Evolutionary conservation across 164 flowering plant species (phyloP).

Genomic region (Tetracentron sinense): DNA sequence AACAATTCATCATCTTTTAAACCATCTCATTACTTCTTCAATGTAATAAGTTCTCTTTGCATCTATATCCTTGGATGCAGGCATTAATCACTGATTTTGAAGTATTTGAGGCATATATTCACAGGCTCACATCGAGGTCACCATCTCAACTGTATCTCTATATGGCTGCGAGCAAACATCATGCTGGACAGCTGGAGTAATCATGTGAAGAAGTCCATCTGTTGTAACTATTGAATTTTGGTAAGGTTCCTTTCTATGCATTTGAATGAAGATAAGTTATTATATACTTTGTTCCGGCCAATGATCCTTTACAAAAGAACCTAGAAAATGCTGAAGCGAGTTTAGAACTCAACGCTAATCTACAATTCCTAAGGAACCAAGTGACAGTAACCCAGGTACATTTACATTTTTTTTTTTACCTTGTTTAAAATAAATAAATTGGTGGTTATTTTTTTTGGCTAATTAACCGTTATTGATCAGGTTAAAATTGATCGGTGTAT

Average conservation of each 20-base stretch:
- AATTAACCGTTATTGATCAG: too few species aligned
- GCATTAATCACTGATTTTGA: constrained; percentile 79
- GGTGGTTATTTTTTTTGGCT: too few species aligned
- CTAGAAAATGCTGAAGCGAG: constrained; percentile 92
- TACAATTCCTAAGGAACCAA: constrained; percentile 82
- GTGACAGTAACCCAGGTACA: constrained; percentile 84
- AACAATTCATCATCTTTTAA: too few species aligned
- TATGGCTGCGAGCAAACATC: constrained; percentile 96
- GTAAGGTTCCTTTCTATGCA: background rate
- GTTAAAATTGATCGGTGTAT: constrained; percentile 41
- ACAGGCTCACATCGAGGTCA: constrained; percentile 63
- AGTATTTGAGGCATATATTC: constrained; percentile 96
- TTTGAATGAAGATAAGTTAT: background rate
- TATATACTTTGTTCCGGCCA: constrained; percentile 46
- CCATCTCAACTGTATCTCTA: constrained; percentile 74
- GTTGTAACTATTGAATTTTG: background rate
- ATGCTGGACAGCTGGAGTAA: constrained; percentile 95
- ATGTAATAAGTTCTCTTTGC: too few species aligned
- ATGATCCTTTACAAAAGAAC: constrained; percentile 60
- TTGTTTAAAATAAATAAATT: too few species aligned
- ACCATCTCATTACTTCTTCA: too few species aligned
- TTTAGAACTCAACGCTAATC: constrained; percentile 66
- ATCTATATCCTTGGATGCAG: constrained; percentile 35
- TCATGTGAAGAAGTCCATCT: constrained; percentile 27
- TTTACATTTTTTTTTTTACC: too few species aligned